Base-by-base conservation (phyloP, 805 yeast species). In the Lachancea cidri region DNA sequence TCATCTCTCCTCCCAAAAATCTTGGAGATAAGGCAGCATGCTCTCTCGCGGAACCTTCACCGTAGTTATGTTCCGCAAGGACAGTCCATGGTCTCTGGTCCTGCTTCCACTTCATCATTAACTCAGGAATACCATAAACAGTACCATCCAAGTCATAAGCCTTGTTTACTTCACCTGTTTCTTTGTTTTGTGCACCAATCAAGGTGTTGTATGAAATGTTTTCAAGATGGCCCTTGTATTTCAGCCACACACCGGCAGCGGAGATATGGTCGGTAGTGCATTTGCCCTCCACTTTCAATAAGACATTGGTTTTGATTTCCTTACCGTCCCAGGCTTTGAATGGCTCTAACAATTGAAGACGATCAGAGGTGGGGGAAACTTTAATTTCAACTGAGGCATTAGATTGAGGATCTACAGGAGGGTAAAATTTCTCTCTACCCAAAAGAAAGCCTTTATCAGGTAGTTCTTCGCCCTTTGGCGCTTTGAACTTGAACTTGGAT, bases 11-110 rank as follows among this genome's bases (percentile, higher is more conserved):
- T 46, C 97, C 98, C 34, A 93, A 74, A 72, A 86, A 93, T 67
- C 94, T 77, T 42, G 98, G 98, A 25, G 93, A 86, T 52, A 93
- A 73, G 13, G 98, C 98, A 35, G 98, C 98, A 59, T 91, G 98
- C 66, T 91, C 98, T 76, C 98, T 85, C 24, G 98, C 97, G 37
- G 97, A 89, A 56, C 98, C 98, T 72, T 91, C 98, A 68, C 98
- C 98, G 60, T 91, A 93, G 68, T 91, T 91, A 63, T 93, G 96
- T 65, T 93, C 98, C 41, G 97, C 98, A 49, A 93, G 83, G 34
- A 93, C 97, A 51, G 80, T 75, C 98, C 98, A 91, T 16, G 94
- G 93, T 54, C 84, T 76, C 14, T 66, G 53, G 46, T 86, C 93
- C 38, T 79, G 71, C 64, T 91, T 89, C 97, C 97, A 93, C 65